phyloP scores from a whole-genome alignment of 768 basidiomycete species.

The Pluteus cervinus region DNA sequence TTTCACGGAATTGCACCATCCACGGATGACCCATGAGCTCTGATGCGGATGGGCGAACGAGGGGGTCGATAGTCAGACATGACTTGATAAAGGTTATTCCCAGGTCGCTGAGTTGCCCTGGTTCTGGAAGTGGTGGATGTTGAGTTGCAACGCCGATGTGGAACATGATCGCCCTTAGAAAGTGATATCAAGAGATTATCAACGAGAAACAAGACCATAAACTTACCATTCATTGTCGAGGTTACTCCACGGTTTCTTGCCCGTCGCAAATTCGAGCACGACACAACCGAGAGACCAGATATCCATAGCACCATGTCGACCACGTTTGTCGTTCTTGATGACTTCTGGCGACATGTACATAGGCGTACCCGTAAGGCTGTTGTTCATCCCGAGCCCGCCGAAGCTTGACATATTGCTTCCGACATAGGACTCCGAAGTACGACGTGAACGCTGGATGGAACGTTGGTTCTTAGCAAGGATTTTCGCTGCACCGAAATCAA shows the following conservation, averaged over 20 bases:
- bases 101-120: slow-evolving; percentile 78
- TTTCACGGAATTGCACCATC: slow-evolving; percentile 80
- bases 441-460: slow-evolving; percentile 70
- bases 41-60: slow-evolving; percentile 73
- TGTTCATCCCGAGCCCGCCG: slow-evolving; percentile 55
- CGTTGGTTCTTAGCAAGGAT: slow-evolving; percentile 88
- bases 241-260: slow-evolving; percentile 97
- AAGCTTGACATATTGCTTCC: slow-evolving; percentile 24
- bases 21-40: slow-evolving; percentile 87
- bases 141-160: slow-evolving; percentile 96
- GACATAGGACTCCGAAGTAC: slow-evolving; percentile 38
- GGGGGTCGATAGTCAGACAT: slow-evolving; percentile 84
- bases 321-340: slow-evolving; percentile 88
- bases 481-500: slow-evolving; percentile 97
- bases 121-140: slow-evolving; percentile 91
- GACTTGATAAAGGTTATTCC: slow-evolving; percentile 93
- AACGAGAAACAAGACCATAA: neutral
- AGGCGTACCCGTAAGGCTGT: slow-evolving; percentile 92
- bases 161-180: slow-evolving; percentile 96
- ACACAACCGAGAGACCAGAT: slow-evolving; percentile 98
- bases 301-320: slow-evolving; percentile 93
- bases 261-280: slow-evolving; percentile 94
- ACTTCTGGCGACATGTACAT: slow-evolving; percentile 99
- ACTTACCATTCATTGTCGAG: slow-evolving; percentile 97
- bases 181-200: neutral